Conservation (phyloP, 345 rosid species). For the Rhodomyrtus tomentosa region DNA sequence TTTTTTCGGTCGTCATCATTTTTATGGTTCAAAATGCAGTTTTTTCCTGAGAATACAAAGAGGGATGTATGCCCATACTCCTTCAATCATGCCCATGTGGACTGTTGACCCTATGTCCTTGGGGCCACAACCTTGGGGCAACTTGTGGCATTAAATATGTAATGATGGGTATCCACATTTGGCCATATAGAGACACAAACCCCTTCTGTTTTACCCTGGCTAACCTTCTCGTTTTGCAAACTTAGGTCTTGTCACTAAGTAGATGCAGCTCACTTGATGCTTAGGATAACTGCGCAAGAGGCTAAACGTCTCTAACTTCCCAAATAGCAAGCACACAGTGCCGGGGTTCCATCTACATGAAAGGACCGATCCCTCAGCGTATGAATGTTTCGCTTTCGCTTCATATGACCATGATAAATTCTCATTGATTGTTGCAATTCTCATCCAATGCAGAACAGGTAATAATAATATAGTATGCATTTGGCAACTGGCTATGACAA, state of each 20-base stretch:
- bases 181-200: background rate
- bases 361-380: background rate
- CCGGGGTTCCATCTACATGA: background rate
- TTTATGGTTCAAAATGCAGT: background rate
- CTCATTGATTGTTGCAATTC: background rate
- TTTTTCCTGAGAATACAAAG: background rate
- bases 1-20: no score
- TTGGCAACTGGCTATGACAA: background rate
- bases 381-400: background rate
- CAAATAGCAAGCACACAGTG: background rate
- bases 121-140: background rate
- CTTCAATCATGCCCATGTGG: background rate
- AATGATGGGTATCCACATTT: background rate
- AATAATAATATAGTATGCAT: background rate
- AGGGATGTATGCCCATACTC: slow-evolving; percentile 4
- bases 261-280: background rate
- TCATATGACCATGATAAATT: background rate
- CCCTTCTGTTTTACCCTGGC: background rate
- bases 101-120: background rate
- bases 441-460: background rate
- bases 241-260: background rate
- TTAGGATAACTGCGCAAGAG: background rate
- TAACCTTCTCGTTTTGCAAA: background rate
- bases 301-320: background rate
- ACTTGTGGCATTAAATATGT: background rate